Evolutionary conservation across 148 eudicot species (phyloP), one percentile per base, ranked within the genome.

Genomic region (Suaeda aralocaspica): DNA sequence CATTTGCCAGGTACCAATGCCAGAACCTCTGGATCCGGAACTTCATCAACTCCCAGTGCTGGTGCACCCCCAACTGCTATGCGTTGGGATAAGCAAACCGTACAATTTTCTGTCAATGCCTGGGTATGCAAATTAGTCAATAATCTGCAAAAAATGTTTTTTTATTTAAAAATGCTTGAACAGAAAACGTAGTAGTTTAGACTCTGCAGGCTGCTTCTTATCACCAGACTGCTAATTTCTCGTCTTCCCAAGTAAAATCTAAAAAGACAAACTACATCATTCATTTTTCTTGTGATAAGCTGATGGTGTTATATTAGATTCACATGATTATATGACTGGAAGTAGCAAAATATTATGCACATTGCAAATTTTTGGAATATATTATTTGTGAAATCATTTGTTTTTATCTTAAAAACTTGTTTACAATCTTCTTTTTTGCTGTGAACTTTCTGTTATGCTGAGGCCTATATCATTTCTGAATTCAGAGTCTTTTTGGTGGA

Each of bases 91-190:
- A 80, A 79, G 22, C 84, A 86, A 63, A 93, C 98, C 33, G 81
- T 93, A 65, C 95, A 81, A 59, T 93, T 93, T 79, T 85, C 98
- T 67, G 84, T 89, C 80, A 89, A 91, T 84, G 97, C 95, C 70
- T 93, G 98, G 98, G 98, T 93, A 87, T 33, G 81, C 52, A 26
- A 66, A 45, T 36, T 68, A 48, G n/a, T 73, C 29, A 50, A 45
- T 25, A 13, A 25, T 5, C 45, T 33, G 29, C 16, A 24, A 58
- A 58, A 48, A 22, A 46, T 61, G 4, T 65, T n/a, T n/a, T n/a
- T 67, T 24, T 34, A 33, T 46, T 5, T 28, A 25, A 50, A 25
- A 36, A 36, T 36, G 41, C 8, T 4, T 36, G 8, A 3, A 36
- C 41, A 36, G 41, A 36, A 36, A 36, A 36, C 41, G 41, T 8